A percentile compares a stretch with the other conserved stretches of the same genome.
phyloP scores from a whole-genome alignment of 2,329 filamentous ascomycete species.

The Calycina herbarum region DNA sequence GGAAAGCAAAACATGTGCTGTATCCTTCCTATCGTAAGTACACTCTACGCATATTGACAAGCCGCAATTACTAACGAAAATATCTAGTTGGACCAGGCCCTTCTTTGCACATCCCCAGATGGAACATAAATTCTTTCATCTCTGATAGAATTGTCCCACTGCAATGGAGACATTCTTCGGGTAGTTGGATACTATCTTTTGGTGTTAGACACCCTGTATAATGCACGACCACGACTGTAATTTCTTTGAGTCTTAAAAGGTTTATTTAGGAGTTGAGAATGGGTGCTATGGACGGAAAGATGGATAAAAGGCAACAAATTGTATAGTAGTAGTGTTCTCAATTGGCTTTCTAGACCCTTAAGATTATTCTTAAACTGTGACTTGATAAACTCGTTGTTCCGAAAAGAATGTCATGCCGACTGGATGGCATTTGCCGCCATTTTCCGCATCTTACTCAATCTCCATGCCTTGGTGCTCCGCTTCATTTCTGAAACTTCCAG shows the following conservation, averaged over 20 bases:
- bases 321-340: not conserved
- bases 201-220: not conserved
- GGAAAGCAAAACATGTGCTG: conserved; percentile 52
- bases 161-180: not conserved
- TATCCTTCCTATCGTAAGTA: conserved; percentile 47
- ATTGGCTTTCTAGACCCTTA: not conserved
- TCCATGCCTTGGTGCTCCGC: no score
- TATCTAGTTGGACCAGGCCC: conserved; percentile 32
- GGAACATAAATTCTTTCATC: not conserved
- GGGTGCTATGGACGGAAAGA: not conserved
- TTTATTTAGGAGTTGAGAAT: not conserved
- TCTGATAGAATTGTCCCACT: not conserved
- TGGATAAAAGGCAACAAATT: not conserved
- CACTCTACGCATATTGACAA: not conserved
- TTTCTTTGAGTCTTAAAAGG: not conserved
- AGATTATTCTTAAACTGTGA: not conserved
- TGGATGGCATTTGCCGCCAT: no score
- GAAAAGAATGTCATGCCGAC: no score
- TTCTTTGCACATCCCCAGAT: conserved; percentile 36
- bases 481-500: no score
- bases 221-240: not conserved
- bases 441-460: no score
- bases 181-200: not conserved
- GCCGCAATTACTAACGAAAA: conserved; percentile 1
- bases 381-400: no score